These are phyloP conservation scores for Somion occarium DNA, from an alignment of 1,284 basidiomycete genomes.

Conservation along the genomic window DNA sequence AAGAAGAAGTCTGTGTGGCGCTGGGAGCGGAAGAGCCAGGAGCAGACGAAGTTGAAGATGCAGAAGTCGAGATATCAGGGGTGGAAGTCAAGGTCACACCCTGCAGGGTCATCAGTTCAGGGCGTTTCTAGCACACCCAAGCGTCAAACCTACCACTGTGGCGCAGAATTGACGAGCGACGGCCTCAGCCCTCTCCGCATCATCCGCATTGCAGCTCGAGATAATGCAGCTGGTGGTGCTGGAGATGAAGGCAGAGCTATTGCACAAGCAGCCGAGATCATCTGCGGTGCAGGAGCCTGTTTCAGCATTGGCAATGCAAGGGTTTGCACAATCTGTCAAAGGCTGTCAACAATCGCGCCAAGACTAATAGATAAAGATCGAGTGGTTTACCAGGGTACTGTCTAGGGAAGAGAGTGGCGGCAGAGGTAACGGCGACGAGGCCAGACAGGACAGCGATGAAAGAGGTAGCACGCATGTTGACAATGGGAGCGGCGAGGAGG, in stretches of 20 bases:
- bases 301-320: conserved; percentile 41
- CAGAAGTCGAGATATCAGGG: conserved; percentile 13
- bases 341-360: too few relatives aligned
- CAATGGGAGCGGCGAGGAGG: conserved; percentile 13
- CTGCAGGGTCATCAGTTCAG: conserved; percentile 23
- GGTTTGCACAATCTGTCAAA: conserved; percentile 41
- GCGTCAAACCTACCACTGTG: conserved; percentile 40
- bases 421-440: conserved; percentile 28
- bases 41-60: conserved; percentile 3
- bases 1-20: conserved; percentile 4
- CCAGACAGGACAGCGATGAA: conserved; percentile 33
- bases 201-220: conserved; percentile 38
- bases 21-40: conserved; percentile 4
- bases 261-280: conserved; percentile 53
- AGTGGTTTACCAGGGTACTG: conserved; percentile 40
- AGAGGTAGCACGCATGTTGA: conserved; percentile 49
- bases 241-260: conserved; percentile 37
- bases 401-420: conserved; percentile 27
- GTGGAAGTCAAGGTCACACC: conserved; percentile 42
- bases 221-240: conserved; percentile 44
- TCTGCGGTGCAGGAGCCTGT: conserved; percentile 34
- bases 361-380: too few relatives aligned
- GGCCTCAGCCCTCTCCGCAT: conserved; percentile 41
- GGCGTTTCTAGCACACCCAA: not conserved
- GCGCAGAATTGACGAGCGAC: conserved; percentile 42